phyloP scores from a whole-genome alignment of 139 green algal genomes.

The Chlorella sp. region DNA sequence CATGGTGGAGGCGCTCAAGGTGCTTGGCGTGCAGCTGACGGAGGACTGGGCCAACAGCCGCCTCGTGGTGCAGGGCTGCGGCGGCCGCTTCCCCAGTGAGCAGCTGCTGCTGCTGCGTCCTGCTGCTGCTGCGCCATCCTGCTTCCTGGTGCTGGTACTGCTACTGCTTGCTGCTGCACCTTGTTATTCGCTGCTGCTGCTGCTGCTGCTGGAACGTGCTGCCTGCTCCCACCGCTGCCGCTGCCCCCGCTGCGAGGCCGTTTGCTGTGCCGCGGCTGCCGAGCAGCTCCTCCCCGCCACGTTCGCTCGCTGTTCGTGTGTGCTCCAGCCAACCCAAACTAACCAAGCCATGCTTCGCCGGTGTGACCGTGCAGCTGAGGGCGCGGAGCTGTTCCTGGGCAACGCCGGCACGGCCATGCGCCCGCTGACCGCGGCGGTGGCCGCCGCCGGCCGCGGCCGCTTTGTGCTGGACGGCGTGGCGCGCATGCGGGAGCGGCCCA shows the following conservation, averaged over 20 bases:
- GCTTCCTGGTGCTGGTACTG: background rate
- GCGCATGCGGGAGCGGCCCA: conserved; percentile 68
- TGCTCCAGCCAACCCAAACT: no score
- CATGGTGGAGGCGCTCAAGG: conserved; percentile 92
- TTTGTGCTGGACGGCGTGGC: conserved; percentile 92
- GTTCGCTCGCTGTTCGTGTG: no score
- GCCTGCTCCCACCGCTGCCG: background rate
- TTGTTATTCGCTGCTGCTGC: background rate
- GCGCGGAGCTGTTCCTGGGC: conserved; percentile 92
- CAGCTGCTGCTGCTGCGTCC: conserved; percentile 15
- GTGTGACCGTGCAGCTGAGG: background rate
- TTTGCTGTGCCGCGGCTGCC: no score
- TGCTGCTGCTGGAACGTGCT: background rate
- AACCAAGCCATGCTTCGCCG: no score
- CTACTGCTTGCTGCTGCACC: background rate
- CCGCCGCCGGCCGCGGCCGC: conserved; percentile 87
- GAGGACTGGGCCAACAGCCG: conserved; percentile 80
- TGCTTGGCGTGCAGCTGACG: conserved; percentile 87
- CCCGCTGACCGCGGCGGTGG: conserved; percentile 96
- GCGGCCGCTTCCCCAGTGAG: conserved; percentile 79
- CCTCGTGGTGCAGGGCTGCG: conserved; percentile 87
- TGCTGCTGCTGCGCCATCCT: background rate
- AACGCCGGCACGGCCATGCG: conserved; percentile 99
- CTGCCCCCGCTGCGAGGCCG: no score
- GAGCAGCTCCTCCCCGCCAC: no score